These are phyloP conservation scores for Wickerhamia fluorescens DNA, from an alignment of 805 yeast species.

Conservation along the genomic window DNA sequence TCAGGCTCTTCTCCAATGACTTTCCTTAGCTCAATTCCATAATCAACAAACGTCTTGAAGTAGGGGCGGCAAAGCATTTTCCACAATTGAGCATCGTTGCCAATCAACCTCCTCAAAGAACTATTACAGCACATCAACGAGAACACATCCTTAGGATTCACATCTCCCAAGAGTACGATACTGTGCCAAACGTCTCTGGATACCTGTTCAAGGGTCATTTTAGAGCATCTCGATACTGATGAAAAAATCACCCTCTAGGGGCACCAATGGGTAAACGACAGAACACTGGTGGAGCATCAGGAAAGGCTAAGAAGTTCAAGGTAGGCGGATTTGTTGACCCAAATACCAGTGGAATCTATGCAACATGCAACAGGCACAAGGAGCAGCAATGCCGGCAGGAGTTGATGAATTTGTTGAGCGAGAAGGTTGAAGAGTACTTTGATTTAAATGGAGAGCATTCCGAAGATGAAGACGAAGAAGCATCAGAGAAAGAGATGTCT, in stretches of 20 bases:
- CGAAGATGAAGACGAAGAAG: slow-evolving; percentile 23
- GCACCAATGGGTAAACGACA: slow-evolving; percentile 28
- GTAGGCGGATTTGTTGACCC: slow-evolving; percentile 64
- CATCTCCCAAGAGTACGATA: slow-evolving; percentile 10
- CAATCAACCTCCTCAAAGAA: no score
- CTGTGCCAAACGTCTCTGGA: slow-evolving; percentile 4
- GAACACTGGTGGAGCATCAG: slow-evolving; percentile 12
- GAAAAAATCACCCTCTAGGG: no score
- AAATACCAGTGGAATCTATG: slow-evolving; percentile 79
- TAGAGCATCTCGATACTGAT: no score
- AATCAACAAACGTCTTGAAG: no score
- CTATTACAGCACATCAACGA: no score
- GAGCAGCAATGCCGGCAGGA: slow-evolving; percentile 78
- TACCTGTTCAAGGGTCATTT: no score
- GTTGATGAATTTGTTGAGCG: slow-evolving; percentile 47
- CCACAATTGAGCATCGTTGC: no score
- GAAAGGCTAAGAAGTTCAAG: slow-evolving; percentile 38
- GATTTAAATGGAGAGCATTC: slow-evolving; percentile 15
- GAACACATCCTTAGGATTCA: slow-evolving; percentile 7
- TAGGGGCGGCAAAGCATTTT: slow-evolving; percentile 2
- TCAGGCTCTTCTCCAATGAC: no score
- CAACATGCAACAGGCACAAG: slow-evolving; percentile 76
- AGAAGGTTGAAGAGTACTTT: slow-evolving; percentile 30
- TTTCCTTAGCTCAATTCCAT: no score
- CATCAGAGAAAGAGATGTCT: slow-evolving; percentile 32